These are phyloP conservation scores for Drechslerella dactyloides DNA, from an alignment of 2,329 filamentous ascomycete genomes.

Conservation along the genomic window DNA sequence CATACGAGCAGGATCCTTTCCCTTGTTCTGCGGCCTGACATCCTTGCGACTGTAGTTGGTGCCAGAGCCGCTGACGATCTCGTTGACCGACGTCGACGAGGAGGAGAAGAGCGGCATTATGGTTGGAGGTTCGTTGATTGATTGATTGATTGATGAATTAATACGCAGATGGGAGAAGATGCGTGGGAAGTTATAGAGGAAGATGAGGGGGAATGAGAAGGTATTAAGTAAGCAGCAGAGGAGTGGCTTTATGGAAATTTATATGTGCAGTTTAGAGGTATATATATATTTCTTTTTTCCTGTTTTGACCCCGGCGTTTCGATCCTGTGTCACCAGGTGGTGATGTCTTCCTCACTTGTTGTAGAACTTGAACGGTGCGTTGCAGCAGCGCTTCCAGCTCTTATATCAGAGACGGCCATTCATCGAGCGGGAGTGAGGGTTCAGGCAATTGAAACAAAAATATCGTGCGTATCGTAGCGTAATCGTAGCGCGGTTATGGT, in stretches of 20 bases:
- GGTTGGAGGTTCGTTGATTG: slow-evolving; percentile 3
- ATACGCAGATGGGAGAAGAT: not conserved
- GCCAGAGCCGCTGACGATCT: slow-evolving; percentile 34
- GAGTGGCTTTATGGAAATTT: not conserved
- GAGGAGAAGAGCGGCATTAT: slow-evolving; percentile 45
- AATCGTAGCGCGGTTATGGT: slow-evolving; percentile 14
- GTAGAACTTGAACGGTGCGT: not conserved
- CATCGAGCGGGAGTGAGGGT: not conserved
- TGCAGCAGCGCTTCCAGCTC: not conserved
- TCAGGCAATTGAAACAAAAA: slow-evolving; percentile 48
- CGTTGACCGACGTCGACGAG: slow-evolving; percentile 47
- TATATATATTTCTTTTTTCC: slow-evolving; percentile 9
- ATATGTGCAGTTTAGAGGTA: not conserved
- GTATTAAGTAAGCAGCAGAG: not conserved
- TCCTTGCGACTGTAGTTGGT: slow-evolving; percentile 41
- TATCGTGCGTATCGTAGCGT: slow-evolving; percentile 2
- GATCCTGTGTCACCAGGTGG: not conserved
- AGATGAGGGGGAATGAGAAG: slow-evolving; percentile 3
- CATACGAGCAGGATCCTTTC: slow-evolving; percentile 35
- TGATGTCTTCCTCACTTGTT: not conserved
- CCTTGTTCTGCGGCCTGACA: slow-evolving; percentile 23
- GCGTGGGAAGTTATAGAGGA: not conserved
- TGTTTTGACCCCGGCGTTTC: not conserved
- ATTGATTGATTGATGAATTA: not conserved
- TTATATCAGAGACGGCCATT: not conserved